Evolutionary conservation across 805 yeast genomes (phyloP), one percentile per base, ranked within the genome.

Genomic region (Tetrapisispora arboricola): DNA sequence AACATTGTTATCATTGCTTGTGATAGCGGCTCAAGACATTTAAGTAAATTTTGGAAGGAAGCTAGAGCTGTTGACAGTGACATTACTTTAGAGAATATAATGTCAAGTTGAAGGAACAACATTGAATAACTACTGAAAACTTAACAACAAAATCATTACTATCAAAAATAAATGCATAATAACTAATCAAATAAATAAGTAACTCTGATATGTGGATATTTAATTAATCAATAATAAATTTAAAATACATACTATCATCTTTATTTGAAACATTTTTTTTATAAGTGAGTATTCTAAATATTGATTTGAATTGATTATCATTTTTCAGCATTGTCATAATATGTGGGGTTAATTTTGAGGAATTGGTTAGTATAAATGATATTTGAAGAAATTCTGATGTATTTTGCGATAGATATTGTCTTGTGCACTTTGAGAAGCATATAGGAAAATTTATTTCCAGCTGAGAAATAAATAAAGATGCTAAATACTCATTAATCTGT

Each of bases 11-110:
- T 94, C 16, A 72, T 92, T 36, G 84, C 95, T 1, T 92, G 97
- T 58, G 98, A 90, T 58, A 78, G 94, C 5, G 98, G 98, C 1
- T 67, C 80, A 11, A 70, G 98, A 49, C 98, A 90, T 62, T 56
- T 90, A 44, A 82, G 92, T 38, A 90, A 90, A 61, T 92, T 90
- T 55, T 90, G 96, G 96, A 84, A 80, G 51, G 63, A 68, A 40
- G 90, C 90, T 0, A 58, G 63, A 27, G 48, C 50, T 5, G 57
- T 67, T 4, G 53, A 55, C 7, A 47, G 57, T 37, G 54, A 59
- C 15, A 48, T 64, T 6, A 53, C 64, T 1, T 39, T 68, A 26
- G 63, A 63, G 4, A 65, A 64, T n/a, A 60, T 66, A 3, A 45
- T 64, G 31, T 27, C 27, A 3, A 16, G 24, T 15, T 41, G 30